phyloP scores from a whole-genome alignment of 768 basidiomycete species.

The Pleurotus eryngii region DNA sequence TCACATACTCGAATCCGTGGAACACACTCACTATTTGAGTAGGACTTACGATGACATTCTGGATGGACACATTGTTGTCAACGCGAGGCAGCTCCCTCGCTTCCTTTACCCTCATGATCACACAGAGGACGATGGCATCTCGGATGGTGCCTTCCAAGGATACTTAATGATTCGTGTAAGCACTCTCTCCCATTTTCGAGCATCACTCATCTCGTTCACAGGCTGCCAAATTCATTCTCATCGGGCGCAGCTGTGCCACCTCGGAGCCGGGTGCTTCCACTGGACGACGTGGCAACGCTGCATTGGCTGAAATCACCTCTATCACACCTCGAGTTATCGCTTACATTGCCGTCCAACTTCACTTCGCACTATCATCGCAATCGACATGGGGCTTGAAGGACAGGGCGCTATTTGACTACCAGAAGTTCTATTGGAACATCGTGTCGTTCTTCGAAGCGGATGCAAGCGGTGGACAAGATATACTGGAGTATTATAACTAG shows the following conservation, averaged over 20 bases:
- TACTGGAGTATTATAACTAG: slow-evolving; percentile 9
- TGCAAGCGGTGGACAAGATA: neutral
- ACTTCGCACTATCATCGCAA: slow-evolving; percentile 7
- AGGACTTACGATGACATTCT: neutral
- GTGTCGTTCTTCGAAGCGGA: slow-evolving; percentile 6
- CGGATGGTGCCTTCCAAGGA: neutral
- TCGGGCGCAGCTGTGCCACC: neutral
- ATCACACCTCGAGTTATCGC: slow-evolving; percentile 19
- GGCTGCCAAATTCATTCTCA: neutral
- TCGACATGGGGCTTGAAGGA: slow-evolving; percentile 1
- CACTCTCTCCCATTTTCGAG: neutral
- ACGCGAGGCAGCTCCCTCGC: slow-evolving; percentile 23
- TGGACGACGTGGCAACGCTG: neutral
- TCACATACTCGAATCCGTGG: too few relatives aligned
- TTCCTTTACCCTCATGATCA: slow-evolving; percentile 24
- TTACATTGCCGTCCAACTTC: slow-evolving; percentile 17
- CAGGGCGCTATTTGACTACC: slow-evolving; percentile 10
- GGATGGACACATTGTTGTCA: neutral
- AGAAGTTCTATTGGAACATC: slow-evolving; percentile 11
- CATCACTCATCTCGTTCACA: neutral
- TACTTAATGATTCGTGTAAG: neutral
- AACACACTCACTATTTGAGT: too few relatives aligned
- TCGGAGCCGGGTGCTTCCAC: neutral
- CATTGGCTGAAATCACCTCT: slow-evolving; percentile 5
- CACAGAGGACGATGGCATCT: slow-evolving; percentile 8